A percentile compares a stretch with the other conserved stretches of the same genome.
Evolutionary conservation across 1,284 basidiomycete species (phyloP).

Genomic region (Porogramme epimiltina): DNA sequence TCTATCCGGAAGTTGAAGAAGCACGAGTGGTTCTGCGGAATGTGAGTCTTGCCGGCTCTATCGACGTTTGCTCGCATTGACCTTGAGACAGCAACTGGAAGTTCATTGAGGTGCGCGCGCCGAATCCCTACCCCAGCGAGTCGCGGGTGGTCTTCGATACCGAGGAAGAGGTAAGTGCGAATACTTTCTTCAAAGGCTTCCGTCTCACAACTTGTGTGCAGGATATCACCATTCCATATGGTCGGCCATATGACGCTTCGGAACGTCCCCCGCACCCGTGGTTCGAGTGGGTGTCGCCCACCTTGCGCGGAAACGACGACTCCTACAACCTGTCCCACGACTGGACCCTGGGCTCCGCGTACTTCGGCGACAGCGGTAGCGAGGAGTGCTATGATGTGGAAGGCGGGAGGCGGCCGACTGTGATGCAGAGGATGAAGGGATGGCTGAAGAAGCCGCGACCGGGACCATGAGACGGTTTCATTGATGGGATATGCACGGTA

Average conservation of each 20-base stretch:
- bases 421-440: slow-evolving; percentile 16
- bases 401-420: slow-evolving; percentile 5
- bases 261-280: slow-evolving; percentile 15
- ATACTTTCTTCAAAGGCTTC: too few species aligned
- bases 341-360: too few species aligned
- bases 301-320: slow-evolving; percentile 1
- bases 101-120: slow-evolving; percentile 1
- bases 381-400: neutral
- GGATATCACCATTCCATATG: slow-evolving; percentile 11
- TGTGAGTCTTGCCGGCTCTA: slow-evolving; percentile 15
- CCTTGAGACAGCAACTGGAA: slow-evolving; percentile 19
- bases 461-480: too few species aligned
- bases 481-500: too few species aligned
- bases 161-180: neutral
- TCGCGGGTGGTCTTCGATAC: neutral
- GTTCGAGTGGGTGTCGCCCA: slow-evolving; percentile 20
- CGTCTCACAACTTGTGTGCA: neutral
- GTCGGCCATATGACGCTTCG: slow-evolving; percentile 6
- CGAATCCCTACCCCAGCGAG: neutral
- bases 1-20: slow-evolving; percentile 26
- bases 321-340: too few species aligned
- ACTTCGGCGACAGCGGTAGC: too few species aligned
- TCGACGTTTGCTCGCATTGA: too few species aligned
- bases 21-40: slow-evolving; percentile 25
- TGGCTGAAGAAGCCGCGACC: slow-evolving; percentile 20